Conservation (phyloP, 805 yeast genomes). For the Kuraishia capsulata region DNA sequence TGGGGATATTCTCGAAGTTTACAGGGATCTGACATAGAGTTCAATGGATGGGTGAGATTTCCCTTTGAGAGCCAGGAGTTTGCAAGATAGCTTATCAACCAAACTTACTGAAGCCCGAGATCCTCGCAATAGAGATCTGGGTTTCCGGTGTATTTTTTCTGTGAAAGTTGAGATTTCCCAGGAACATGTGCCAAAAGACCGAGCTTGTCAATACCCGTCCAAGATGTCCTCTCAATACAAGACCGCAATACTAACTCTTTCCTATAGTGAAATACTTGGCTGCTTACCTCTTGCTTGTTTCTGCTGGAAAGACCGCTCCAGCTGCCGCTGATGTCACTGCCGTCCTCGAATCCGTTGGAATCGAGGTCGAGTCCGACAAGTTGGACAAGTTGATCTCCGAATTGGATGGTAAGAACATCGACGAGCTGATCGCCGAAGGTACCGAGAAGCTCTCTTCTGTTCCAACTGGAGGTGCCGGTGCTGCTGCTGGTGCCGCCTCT, state of each 20-base stretch:
- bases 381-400: slow-evolving; percentile 62
- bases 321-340: slow-evolving; percentile 84
- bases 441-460: slow-evolving; percentile 72
- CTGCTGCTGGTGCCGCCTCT: slow-evolving; percentile 47
- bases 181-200: too few species aligned
- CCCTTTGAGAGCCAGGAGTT: too few species aligned
- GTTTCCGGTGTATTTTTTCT: too few species aligned
- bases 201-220: too few species aligned
- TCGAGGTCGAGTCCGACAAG: slow-evolving; percentile 76
- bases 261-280: slow-evolving; percentile 82
- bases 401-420: slow-evolving; percentile 68
- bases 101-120: too few species aligned
- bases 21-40: too few species aligned
- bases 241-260: slow-evolving; percentile 3
- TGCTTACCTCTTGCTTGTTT: slow-evolving; percentile 83
- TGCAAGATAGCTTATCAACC: too few species aligned
- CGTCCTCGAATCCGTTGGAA: slow-evolving; percentile 90
- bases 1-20: too few species aligned
- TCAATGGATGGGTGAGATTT: too few species aligned
- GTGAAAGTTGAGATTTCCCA: too few species aligned
- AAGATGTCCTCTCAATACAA: too few species aligned
- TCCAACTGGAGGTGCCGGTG: slow-evolving; percentile 78
- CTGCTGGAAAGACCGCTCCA: slow-evolving; percentile 83
- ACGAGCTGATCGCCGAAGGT: slow-evolving; percentile 74
- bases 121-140: too few species aligned